Conservation (phyloP, 306 rosid species). For the Castanospermum australe region DNA sequence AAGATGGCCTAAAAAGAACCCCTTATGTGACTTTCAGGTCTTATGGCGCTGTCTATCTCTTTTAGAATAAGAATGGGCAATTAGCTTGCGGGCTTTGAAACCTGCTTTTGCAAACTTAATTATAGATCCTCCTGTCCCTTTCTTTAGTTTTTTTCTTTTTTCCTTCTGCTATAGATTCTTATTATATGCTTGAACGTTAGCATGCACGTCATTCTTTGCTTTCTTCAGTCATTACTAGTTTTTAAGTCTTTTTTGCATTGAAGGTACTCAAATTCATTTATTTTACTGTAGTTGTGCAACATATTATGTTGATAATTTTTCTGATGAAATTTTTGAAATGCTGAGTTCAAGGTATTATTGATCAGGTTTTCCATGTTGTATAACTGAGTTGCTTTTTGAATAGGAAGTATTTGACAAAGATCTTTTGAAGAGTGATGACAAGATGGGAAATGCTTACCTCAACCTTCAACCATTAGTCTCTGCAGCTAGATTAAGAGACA, state of each 20-base stretch:
- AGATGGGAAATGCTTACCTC: constrained; percentile 91
- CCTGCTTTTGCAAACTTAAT: background rate
- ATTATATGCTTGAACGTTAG: background rate
- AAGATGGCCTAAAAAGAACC: background rate
- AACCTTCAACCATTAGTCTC: constrained; percentile 87
- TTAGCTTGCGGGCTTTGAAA: background rate
- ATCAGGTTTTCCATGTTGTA: background rate
- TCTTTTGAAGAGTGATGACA: constrained; percentile 89
- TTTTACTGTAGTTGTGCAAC: background rate
- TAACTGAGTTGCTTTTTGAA: background rate
- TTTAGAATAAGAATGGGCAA: background rate
- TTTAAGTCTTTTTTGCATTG: background rate
- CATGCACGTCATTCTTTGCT: background rate
- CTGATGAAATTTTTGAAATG: background rate
- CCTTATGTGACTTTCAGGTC: background rate
- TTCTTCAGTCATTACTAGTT: background rate
- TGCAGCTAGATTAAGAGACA: constrained; percentile 78
- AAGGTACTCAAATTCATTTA: background rate
- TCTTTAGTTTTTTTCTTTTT: background rate
- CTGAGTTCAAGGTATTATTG: background rate
- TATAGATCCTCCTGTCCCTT: background rate
- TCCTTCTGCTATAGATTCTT: background rate
- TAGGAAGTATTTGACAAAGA: constrained; percentile 97
- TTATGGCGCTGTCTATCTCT: background rate
- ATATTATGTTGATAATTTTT: background rate